These are phyloP conservation scores for Przewalskia tangutica DNA, from an alignment of 257 asterid genomes.

Conservation along the genomic window DNA sequence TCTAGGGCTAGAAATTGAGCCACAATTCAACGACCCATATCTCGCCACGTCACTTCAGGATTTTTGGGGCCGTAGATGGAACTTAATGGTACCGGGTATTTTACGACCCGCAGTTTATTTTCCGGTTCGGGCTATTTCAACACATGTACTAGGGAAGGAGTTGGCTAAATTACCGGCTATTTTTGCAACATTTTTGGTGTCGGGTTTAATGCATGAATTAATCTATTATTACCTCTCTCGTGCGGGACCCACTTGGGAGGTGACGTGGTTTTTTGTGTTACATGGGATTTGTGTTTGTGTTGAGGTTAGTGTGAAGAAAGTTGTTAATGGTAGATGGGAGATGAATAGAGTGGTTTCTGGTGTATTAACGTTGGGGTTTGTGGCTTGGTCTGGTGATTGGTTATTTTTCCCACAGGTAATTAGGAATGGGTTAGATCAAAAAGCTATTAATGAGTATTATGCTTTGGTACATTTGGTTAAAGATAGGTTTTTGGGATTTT, in stretches of 20 bases:
- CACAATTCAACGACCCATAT: slow-evolving; percentile 56
- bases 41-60: slow-evolving; percentile 49
- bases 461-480: not conserved
- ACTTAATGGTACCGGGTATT: slow-evolving; percentile 30
- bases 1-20: slow-evolving; percentile 38
- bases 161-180: slow-evolving; percentile 26
- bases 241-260: slow-evolving; percentile 55
- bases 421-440: slow-evolving; percentile 33
- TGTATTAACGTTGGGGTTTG: slow-evolving; percentile 39
- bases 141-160: slow-evolving; percentile 13
- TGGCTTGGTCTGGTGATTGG: slow-evolving; percentile 47
- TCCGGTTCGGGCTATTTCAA: slow-evolving; percentile 29
- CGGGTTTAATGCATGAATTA: slow-evolving; percentile 65
- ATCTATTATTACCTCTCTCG: slow-evolving; percentile 30
- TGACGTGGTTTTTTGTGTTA: slow-evolving; percentile 44
- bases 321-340: slow-evolving; percentile 12
- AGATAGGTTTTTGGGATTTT: not conserved
- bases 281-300: slow-evolving; percentile 42
- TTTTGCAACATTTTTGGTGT: slow-evolving; percentile 38
- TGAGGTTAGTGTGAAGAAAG: slow-evolving; percentile 29
- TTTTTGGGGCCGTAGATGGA: slow-evolving; percentile 78
- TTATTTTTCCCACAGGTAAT: slow-evolving; percentile 53
- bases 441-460: slow-evolving; percentile 33
- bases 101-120: slow-evolving; percentile 38
- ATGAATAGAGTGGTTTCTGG: slow-evolving; percentile 30